phyloP scores from a whole-genome alignment of 768 basidiomycete species.

The Rhizopogon salebrosus region DNA sequence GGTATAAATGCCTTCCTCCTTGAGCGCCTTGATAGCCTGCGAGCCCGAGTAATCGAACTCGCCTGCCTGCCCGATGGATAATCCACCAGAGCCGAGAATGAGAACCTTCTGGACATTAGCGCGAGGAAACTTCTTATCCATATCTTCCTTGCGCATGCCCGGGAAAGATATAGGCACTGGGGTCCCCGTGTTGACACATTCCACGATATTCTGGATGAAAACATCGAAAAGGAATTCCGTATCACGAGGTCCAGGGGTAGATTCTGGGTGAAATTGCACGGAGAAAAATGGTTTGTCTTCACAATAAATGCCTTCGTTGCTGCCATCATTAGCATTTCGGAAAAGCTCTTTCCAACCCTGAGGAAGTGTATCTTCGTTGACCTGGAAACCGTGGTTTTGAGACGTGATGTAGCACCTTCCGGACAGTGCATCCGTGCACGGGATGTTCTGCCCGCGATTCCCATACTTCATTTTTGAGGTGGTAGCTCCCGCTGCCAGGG shows the following conservation, averaged over 20 bases:
- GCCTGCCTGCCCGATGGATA: conserved; percentile 98
- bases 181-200: conserved; percentile 56
- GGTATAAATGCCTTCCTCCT: conserved; percentile 98
- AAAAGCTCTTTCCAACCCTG: conserved; percentile 91
- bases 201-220: conserved; percentile 83
- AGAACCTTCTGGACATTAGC: conserved; percentile 87
- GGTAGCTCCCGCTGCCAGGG: conserved; percentile 87
- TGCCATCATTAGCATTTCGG: conserved; percentile 93
- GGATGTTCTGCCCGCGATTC: conserved; percentile 98
- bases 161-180: conserved; percentile 63
- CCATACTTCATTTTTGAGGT: conserved; percentile 99
- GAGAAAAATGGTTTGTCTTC: conserved; percentile 94
- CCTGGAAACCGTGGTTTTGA: conserved; percentile 98
- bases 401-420: conserved; percentile 99
- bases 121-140: conserved; percentile 66
- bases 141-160: conserved; percentile 78
- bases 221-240: conserved; percentile 99
- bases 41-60: conserved; percentile 99
- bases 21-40: conserved; percentile 98
- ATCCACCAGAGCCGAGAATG: conserved; percentile 93
- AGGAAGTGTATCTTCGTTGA: conserved; percentile 75
- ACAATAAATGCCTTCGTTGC: conserved; percentile 97
- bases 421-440: conserved; percentile 89
- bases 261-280: conserved; percentile 99
- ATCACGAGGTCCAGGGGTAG: conserved; percentile 92